Percentiles rank a stretch among this genome's conserved stretches.
phyloP scores from a whole-genome alignment of 139 green algal genomes.

The Marvania coccoides region DNA sequence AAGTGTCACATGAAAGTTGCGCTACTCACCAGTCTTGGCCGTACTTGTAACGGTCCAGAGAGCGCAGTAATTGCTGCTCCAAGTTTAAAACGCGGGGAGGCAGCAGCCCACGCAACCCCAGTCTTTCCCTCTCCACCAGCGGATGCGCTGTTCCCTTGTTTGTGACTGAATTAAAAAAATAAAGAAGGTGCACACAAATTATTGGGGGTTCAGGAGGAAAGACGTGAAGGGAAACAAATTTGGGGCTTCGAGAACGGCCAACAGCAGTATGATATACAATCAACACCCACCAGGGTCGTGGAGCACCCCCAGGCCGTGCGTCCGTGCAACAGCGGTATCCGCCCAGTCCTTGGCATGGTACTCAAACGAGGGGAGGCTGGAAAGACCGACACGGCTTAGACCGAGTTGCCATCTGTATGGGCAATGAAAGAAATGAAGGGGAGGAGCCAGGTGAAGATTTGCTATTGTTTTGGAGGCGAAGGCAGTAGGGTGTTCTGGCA shows the following conservation, averaged over 20 bases:
- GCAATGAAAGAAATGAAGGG: too few species aligned
- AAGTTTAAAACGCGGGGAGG: constrained; percentile 54
- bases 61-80: constrained; percentile 52
- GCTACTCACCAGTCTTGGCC: constrained; percentile 21
- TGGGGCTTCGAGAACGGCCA: not conserved
- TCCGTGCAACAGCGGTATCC: constrained; percentile 11
- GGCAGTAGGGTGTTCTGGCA: too few species aligned
- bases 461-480: too few species aligned
- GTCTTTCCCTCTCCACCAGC: constrained; percentile 69
- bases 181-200: too few species aligned
- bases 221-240: not conserved
- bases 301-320: constrained; percentile 16
- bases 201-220: too few species aligned
- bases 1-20: too few species aligned
- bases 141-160: constrained; percentile 76
- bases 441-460: too few species aligned
- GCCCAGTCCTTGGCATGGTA: constrained; percentile 13
- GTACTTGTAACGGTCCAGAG: constrained; percentile 53
- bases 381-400: too few species aligned
- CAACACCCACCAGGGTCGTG: constrained; percentile 26
- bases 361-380: not conserved
- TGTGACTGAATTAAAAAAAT: too few species aligned
- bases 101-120: constrained; percentile 82
- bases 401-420: too few species aligned
- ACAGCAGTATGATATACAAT: constrained; percentile 13